Conservation (phyloP, 192 early-diverging fungal genomes). For the Coemansia sp. region DNA sequence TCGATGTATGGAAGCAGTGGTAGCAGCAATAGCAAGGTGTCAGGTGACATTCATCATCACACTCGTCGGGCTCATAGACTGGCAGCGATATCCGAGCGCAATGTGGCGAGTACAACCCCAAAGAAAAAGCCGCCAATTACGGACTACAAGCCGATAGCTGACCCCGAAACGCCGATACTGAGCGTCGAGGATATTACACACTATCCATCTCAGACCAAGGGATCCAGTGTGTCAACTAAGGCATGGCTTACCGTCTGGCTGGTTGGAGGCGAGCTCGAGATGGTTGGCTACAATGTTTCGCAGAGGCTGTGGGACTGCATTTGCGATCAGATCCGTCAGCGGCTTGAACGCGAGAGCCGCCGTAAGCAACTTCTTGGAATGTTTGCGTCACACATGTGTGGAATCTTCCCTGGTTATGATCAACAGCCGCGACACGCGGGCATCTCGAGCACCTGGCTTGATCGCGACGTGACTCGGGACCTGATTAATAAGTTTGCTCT, state of each 20-base stretch:
- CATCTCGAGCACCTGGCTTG: conserved; percentile 47
- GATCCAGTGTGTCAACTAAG: conserved; percentile 16
- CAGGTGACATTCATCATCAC: neutral
- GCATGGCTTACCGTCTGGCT: conserved; percentile 50
- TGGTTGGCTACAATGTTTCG: conserved; percentile 54
- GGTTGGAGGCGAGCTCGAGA: conserved; percentile 53
- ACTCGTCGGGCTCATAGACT: neutral
- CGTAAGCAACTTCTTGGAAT: conserved; percentile 51
- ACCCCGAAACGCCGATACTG: conserved; percentile 33
- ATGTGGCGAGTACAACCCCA: neutral
- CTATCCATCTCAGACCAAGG: conserved; percentile 20
- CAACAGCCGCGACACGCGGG: conserved; percentile 40
- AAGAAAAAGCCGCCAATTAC: conserved; percentile 35
- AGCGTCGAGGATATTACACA: conserved; percentile 32
- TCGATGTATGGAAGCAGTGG: neutral
- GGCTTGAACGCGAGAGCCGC: conserved; percentile 49
- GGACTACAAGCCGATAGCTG: conserved; percentile 51
- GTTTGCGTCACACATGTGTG: conserved; percentile 52
- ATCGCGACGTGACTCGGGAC: conserved; percentile 48
- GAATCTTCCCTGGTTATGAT: conserved; percentile 51
- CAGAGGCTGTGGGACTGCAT: conserved; percentile 38
- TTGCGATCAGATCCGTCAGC: conserved; percentile 49
- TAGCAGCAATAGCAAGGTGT: neutral
- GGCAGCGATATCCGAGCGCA: conserved; percentile 18
- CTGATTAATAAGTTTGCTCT: conserved; percentile 53